Evolutionary conservation across 768 basidiomycete species (phyloP), one percentile per base, ranked within the genome.

Genomic region (Lactarius deliciosus): DNA sequence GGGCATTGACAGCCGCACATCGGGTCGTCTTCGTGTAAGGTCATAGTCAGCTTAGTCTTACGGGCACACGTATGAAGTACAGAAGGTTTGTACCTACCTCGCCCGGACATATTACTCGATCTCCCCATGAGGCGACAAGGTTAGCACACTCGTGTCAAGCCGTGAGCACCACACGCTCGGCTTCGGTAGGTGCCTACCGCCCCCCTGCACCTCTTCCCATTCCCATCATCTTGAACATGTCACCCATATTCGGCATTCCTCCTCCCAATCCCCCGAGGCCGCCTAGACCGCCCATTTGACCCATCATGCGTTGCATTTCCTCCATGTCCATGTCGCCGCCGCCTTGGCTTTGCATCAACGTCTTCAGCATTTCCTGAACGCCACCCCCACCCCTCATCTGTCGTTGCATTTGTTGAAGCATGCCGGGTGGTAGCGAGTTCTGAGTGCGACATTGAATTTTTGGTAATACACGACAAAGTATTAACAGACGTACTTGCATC

Each of bases 321-420:
- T 92, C 91, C 90, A 96, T 91, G 73, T 95, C 94, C 61, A 89
- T 80, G 74, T 94, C 87, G 73, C 95, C 95, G 13, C 92, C 92
- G 62, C 91, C 92, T 72, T 92, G 88, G 11, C 94, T 92, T 72
- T 94, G 93, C 91, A 97, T 95, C 92, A 98, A 95, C 32, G 91
- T 89, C 75, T 91, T 92, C 94, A 96, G 94, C 94, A 96, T 96
- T 72, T 96, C 94, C 76, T 95, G 92, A 87, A 97, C 90, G 55
- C 93, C 93, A 25, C 94, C 92, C 10, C 91, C 92, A 63, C 87
- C 78, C 64, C 89, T 81, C 74, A 92, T 79, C 73, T 92, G 89
- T 60, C 87, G 81, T 74, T 92, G 94, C 88, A 98, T 89, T 74
- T 98, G 91, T 74, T 94, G 92, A 69, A 98, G 77, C 90, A 96